Evolutionary conservation across 2,329 filamentous ascomycete species (phyloP).

Genomic region (Penicillium sp.): DNA sequence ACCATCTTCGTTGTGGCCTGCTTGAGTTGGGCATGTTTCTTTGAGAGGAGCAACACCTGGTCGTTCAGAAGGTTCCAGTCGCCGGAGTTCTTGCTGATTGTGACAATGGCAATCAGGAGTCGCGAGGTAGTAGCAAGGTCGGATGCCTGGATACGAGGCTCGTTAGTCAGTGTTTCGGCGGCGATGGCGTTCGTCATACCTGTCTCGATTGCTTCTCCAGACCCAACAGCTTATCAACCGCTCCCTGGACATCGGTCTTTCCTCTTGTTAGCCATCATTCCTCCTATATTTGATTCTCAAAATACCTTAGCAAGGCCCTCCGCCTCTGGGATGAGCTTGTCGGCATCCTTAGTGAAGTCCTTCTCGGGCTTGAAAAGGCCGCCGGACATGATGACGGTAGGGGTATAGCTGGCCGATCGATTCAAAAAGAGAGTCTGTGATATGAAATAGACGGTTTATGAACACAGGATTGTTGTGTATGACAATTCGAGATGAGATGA

Average conservation of each 20-base stretch:
- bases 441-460: neutral
- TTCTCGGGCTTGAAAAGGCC: slow-evolving; percentile 89
- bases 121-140: slow-evolving; percentile 94
- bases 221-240: slow-evolving; percentile 87
- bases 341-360: slow-evolving; percentile 97
- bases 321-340: slow-evolving; percentile 86
- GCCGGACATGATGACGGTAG: slow-evolving; percentile 70
- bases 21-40: slow-evolving; percentile 99
- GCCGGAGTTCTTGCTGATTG: slow-evolving; percentile 86
- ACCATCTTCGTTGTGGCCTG: slow-evolving; percentile 99
- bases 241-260: slow-evolving; percentile 71
- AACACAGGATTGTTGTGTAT: neutral
- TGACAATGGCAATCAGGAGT: slow-evolving; percentile 83
- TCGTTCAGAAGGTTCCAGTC: slow-evolving; percentile 97
- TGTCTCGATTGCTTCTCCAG: slow-evolving; percentile 98
- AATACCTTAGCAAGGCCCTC: slow-evolving; percentile 83
- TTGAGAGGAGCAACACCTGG: slow-evolving; percentile 91
- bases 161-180: slow-evolving; percentile 8
- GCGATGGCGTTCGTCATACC: slow-evolving; percentile 52
- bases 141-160: slow-evolving; percentile 65
- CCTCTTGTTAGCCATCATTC: slow-evolving; percentile 20
- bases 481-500: neutral
- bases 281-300: neutral
- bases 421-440: neutral
- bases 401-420: neutral